Evolutionary conservation across 306 rosid species (phyloP).

Genomic region (Quercus glauca): DNA sequence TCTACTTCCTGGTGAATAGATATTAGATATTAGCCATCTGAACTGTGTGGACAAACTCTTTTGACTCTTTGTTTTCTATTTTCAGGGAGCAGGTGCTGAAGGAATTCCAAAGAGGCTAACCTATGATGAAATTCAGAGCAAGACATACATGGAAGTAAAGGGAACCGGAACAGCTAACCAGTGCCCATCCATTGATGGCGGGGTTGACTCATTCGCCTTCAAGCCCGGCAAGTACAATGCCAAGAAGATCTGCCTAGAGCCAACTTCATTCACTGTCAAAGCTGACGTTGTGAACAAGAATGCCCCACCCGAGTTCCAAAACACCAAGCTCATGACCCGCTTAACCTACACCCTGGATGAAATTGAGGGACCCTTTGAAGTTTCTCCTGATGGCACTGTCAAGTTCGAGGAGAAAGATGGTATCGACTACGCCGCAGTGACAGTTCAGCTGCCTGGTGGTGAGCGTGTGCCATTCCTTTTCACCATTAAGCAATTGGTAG

Average conservation of each 20-base stretch:
- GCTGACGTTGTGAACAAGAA: conserved; percentile 89
- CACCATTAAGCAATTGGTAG: conserved; percentile 89
- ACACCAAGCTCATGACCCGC: conserved; percentile 99
- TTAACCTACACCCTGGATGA: conserved; percentile 93
- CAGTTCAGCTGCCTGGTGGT: conserved; percentile 83
- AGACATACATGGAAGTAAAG: conserved; percentile 89
- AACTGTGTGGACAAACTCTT: not conserved
- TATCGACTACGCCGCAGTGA: conserved; percentile 86
- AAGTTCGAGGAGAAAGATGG: conserved; percentile 93
- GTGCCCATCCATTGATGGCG: conserved; percentile 91
- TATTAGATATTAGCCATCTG: not conserved
- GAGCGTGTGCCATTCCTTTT: conserved; percentile 98
- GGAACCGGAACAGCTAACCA: conserved; percentile 97
- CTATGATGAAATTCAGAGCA: conserved; percentile 90
- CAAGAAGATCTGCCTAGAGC: conserved; percentile 82
- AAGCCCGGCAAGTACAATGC: conserved; percentile 78
- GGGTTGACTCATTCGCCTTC: conserved; percentile 69
- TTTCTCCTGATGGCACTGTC: conserved; percentile 57
- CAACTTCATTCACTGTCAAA: conserved; percentile 94
- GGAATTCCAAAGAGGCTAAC: conserved; percentile 85
- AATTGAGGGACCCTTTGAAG: conserved; percentile 93
- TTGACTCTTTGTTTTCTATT: not conserved
- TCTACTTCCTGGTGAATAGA: not conserved
- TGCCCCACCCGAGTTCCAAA: conserved; percentile 76
- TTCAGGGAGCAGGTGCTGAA: conserved; percentile 92